Percentiles rank a stretch among this genome's conserved stretches.
Conservation (phyloP, 2,329 filamentous ascomycete species). For the Elsinoe fawcettii region DNA sequence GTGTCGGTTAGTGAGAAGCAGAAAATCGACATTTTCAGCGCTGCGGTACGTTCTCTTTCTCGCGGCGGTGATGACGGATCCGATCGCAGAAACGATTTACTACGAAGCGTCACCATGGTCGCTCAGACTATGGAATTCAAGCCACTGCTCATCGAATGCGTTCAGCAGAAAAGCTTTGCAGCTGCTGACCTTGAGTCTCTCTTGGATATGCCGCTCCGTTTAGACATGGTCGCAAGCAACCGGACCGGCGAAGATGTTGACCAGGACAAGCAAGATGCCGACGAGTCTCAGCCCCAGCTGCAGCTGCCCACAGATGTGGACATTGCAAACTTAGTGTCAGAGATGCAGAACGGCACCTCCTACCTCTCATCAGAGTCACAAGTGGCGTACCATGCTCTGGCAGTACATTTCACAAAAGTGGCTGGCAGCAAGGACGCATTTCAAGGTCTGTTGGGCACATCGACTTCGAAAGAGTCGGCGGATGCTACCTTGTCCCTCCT, state of each 20-base stretch:
- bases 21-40: slow-evolving; percentile 26
- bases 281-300: background rate
- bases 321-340: background rate
- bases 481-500: slow-evolving; percentile 32
- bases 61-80: background rate
- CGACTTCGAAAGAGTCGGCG: background rate
- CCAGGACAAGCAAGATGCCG: background rate
- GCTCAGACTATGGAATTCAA: background rate
- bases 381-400: background rate
- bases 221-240: background rate
- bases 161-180: background rate
- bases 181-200: background rate
- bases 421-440: background rate
- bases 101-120: background rate
- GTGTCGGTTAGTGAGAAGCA: background rate
- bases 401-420: background rate
- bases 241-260: background rate
- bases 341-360: background rate
- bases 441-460: background rate
- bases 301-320: background rate
- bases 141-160: background rate
- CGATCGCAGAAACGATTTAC: background rate
- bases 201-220: background rate
- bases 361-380: background rate
- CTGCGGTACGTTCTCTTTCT: background rate